Base-by-base conservation (phyloP, 345 rosid species). In the Gossypium sturtianum region DNA sequence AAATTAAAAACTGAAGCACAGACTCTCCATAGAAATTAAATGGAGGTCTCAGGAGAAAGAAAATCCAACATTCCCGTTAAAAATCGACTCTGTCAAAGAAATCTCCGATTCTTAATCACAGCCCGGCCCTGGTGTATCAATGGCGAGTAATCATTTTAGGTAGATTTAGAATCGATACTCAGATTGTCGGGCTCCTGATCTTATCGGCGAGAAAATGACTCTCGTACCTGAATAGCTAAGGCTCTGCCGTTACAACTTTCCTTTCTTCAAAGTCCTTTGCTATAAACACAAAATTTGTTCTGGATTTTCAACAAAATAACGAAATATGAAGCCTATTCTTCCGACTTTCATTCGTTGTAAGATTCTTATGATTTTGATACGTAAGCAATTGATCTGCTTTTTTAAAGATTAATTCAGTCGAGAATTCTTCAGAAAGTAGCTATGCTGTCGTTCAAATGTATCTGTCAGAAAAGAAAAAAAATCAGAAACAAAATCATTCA, bases 231-330 rank as follows among this genome's bases (percentile, higher is more conserved):
- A 49, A 19, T 74, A 58, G 49, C 54, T 41, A 53, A n/a, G 77
- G 58, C 65, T 72, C 63, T 27, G 44, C 49, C 34, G 41, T 43
- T 53, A 45, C 15, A 66, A 58, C 65, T 79, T 48, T 64, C 76
- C 74, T 72, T 62, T 44, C 56, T 70, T 13, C 34, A 34, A 34
- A 66, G 73, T 57, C 16, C 16, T 75, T 66, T 4, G 73, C 41
- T 29, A 17, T 16, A 34, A 47, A 72, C 51, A 16, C 70, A 54
- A 81, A 76, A 71, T 68, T 65, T 51, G 20, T 44, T 19, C 78
- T 69, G 43, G 74, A 70, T 22, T 81, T 70, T 81, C 65, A 74
- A 62, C 66, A 7, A 64, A 78, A 83, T 59, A 80, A 61, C 79
- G 79, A 71, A 84, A 82, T 82, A 78, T 52, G 71, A 73, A 77